phyloP scores from a whole-genome alignment of 2,329 filamentous ascomycete genomes.

The Phialemoniopsis sp. region DNA sequence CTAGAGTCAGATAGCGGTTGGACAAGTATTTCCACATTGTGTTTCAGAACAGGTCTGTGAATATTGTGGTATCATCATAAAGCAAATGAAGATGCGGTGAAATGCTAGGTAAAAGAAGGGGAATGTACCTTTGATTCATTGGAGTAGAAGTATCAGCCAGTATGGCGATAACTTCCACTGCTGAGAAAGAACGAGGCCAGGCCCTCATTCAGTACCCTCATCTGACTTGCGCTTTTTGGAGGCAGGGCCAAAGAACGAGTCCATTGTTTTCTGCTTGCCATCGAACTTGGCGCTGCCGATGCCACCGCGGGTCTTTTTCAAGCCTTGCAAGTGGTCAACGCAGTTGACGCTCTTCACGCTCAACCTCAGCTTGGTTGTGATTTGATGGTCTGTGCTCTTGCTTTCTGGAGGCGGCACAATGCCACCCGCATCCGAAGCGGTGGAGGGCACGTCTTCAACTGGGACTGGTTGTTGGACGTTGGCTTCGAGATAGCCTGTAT shows the following conservation, averaged over 20 bases:
- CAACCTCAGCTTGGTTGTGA: conserved; percentile 14
- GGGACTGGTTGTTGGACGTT: background rate
- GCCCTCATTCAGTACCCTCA: conserved; percentile 30
- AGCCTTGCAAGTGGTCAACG: conserved; percentile 63
- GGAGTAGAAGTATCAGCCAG: no score
- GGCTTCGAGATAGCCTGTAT: conserved; percentile 44
- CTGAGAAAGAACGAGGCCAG: background rate
- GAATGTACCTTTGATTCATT: conserved; percentile 32
- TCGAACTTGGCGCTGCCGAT: conserved; percentile 78
- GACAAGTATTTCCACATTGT: conserved; percentile 67
- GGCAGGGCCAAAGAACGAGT: conserved; percentile 61
- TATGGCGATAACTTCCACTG: background rate
- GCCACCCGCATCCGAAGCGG: no score
- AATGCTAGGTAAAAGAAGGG: conserved; percentile 6
- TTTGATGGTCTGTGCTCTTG: no score
- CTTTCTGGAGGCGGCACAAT: no score
- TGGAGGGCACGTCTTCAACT: no score
- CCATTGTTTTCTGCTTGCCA: conserved; percentile 68
- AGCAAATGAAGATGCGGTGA: conserved; percentile 28
- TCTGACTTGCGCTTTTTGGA: conserved; percentile 46
- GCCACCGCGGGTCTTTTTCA: conserved; percentile 78
- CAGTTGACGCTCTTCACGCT: conserved; percentile 62
- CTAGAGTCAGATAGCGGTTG: conserved; percentile 74
- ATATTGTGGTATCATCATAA: conserved; percentile 67
- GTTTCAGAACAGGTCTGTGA: conserved; percentile 86